These are phyloP conservation scores for Tricholoma matsutake DNA, from an alignment of 768 basidiomycete species.

Conservation along the genomic window DNA sequence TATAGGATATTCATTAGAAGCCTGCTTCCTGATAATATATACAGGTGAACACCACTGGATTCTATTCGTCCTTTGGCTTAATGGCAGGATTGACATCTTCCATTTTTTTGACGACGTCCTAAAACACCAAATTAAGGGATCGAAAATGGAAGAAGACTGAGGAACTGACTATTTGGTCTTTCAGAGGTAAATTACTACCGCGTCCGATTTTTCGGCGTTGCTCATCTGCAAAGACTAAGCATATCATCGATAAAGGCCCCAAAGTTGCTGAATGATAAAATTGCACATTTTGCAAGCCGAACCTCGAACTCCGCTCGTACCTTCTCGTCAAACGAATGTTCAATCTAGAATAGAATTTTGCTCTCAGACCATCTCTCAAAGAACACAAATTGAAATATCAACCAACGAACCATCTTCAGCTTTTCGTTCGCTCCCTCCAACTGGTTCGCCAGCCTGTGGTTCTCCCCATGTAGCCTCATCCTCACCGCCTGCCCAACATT, in stretches of 20 bases:
- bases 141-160: neutral
- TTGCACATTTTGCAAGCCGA: neutral
- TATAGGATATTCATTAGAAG: no score
- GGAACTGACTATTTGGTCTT: neutral
- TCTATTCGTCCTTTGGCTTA: no score
- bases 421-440: neutral
- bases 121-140: neutral
- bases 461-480: slow-evolving; percentile 2
- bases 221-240: neutral
- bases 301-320: neutral
- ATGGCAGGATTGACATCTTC: neutral
- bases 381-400: neutral
- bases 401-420: neutral
- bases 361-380: neutral
- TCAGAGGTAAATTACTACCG: neutral
- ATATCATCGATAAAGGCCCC: neutral
- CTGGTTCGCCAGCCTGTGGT: neutral
- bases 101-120: neutral
- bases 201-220: neutral
- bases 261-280: neutral
- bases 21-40: no score
- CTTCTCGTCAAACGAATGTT: neutral
- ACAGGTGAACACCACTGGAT: no score
- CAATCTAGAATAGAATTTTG: neutral
- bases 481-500: neutral